Base-by-base conservation (phyloP, 148 eudicot species). In the Gaultheria prostrata region DNA sequence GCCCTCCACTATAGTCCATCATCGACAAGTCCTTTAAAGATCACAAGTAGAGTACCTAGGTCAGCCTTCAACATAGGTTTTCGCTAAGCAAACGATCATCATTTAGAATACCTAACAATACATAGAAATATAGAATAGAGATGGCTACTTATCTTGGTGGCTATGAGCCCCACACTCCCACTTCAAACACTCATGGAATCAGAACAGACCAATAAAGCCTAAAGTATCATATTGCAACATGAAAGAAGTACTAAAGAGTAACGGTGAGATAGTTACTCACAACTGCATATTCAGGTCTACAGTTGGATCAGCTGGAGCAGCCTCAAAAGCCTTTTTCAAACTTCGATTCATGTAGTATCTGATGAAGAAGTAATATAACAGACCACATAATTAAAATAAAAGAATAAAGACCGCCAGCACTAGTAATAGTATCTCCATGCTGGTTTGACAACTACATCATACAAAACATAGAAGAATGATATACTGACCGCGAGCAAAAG, bases 271-370 rank as follows among this genome's bases (percentile, higher is more conserved):
- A 56, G 72, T 81, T 56, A 87, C 99, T 91, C 88, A 97, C 99
- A 97, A 86, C 84, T 97, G 99, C 91, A 90, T 91, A 80, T 97
- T 97, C 73, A 97, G 92, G 91, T 97, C 99, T 77, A 97, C 95
- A 78, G 98, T 93, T 70, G 97, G 99, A 93, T 97, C 99, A 83
- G 99, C 94, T 79, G 95, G 97, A 86, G 99, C 99, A 77, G 88
- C 85, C 81, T 82, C 88, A 91, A 94, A 97, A 72, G 99, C 97
- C 77, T 35, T 86, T 83, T 92, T 93, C 87, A 97, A 84, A 86
- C 82, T 85, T 78, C 89, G 93, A 59, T 91, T 86, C 81, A 78
- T 35, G 84, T 86, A 92, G 85, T 97, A 97, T 88, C 99, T 97
- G 84, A 83, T 39, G 35, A 81, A 79, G 80, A 20, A 73, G 83